Evolutionary conservation across 176 grass and related monocot species (phyloP).

Genomic region (Oryza nivara): DNA sequence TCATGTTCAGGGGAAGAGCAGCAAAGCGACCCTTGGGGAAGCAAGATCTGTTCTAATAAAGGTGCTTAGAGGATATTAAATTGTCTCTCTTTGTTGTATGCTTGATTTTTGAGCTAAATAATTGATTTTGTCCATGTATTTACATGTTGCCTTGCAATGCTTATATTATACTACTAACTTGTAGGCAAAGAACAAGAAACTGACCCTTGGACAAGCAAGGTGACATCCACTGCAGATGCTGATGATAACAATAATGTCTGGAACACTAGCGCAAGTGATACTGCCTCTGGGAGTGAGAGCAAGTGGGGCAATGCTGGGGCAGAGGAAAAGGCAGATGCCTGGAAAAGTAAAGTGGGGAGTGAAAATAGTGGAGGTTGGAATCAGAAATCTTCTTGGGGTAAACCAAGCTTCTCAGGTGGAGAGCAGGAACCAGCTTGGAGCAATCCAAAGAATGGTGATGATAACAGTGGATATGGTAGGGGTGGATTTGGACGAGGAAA

Average conservation of each 20-base stretch:
- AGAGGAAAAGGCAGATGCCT: slow-evolving; percentile 41
- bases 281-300: background rate
- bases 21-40: slow-evolving; percentile 42
- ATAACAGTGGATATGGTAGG: slow-evolving; percentile 44
- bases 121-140: background rate
- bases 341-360: slow-evolving; percentile 45
- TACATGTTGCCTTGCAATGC: background rate
- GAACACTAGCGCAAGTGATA: background rate
- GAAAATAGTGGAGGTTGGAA: slow-evolving; percentile 46
- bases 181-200: slow-evolving; percentile 50
- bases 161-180: slow-evolving; percentile 34
- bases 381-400: slow-evolving; percentile 53
- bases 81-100: slow-evolving; percentile 10
- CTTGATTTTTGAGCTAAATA: slow-evolving; percentile 24
- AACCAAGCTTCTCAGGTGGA: slow-evolving; percentile 44
- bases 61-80: slow-evolving; percentile 26
- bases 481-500: slow-evolving; percentile 47
- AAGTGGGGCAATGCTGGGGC: slow-evolving; percentile 32
- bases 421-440: slow-evolving; percentile 52
- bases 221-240: slow-evolving; percentile 25
- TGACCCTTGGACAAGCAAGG: slow-evolving; percentile 60
- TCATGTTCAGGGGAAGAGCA: slow-evolving; percentile 39
- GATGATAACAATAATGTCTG: slow-evolving; percentile 29
- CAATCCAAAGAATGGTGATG: slow-evolving; percentile 45
- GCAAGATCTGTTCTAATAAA: slow-evolving; percentile 35